Conservation (phyloP, 2,329 filamentous ascomycete species). For the Penicillium concentricum region DNA sequence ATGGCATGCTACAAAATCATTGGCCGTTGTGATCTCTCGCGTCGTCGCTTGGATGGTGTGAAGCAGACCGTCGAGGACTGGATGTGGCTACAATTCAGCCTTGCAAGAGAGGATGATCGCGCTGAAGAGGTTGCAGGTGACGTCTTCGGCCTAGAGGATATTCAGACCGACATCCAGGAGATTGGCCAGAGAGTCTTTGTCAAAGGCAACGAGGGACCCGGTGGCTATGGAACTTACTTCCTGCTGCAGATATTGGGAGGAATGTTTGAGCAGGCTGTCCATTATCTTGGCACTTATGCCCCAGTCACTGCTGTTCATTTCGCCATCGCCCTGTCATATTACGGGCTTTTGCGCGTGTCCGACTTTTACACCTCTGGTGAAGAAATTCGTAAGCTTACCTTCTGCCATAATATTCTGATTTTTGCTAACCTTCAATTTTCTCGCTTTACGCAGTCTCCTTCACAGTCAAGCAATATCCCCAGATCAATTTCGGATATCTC, state of each 20-base stretch:
- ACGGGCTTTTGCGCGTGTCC: constrained; percentile 82
- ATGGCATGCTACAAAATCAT: constrained; percentile 99
- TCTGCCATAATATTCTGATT: not conserved
- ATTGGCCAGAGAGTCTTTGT: constrained; percentile 91
- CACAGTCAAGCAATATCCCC: constrained; percentile 57
- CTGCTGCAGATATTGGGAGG: constrained; percentile 87
- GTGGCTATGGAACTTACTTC: constrained; percentile 86
- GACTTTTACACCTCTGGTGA: constrained; percentile 73
- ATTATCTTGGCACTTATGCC: constrained; percentile 86
- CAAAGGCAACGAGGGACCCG: constrained; percentile 74
- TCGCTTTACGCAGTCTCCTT: constrained; percentile 49
- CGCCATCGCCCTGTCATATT: constrained; percentile 82
- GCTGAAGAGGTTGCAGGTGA: constrained; percentile 63
- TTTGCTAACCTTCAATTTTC: constrained; percentile 6
- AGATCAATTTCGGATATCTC: constrained; percentile 93
- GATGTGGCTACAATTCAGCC: constrained; percentile 65
- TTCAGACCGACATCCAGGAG: constrained; percentile 78
- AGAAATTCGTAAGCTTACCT: constrained; percentile 57
- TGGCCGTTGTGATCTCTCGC: constrained; percentile 67
- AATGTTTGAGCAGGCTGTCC: constrained; percentile 90
- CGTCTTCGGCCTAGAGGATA: constrained; percentile 62
- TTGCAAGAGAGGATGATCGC: constrained; percentile 62
- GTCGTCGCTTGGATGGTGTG: constrained; percentile 57
- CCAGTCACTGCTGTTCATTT: constrained; percentile 96
- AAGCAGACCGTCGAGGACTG: constrained; percentile 64